Conservation (phyloP, 371 early-diverging fungal genomes). For the Homolaphlyctis polyrhiza region DNA sequence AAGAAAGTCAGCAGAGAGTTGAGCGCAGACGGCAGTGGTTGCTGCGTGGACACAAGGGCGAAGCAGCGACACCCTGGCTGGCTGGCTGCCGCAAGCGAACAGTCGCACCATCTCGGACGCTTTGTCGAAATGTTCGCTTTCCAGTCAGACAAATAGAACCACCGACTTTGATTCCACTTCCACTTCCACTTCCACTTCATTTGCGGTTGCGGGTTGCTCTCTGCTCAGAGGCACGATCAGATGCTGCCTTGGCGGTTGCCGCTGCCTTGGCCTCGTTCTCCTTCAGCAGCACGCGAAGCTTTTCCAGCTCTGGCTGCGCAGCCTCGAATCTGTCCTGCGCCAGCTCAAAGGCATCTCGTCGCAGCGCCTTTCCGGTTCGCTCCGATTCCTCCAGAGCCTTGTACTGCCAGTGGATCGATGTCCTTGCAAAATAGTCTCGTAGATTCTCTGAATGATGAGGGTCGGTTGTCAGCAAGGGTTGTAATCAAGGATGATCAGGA, state of each 20-base stretch:
- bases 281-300: conserved; percentile 8
- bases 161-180: too few relatives aligned
- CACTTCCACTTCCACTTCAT: too few relatives aligned
- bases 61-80: too few relatives aligned
- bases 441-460: background rate
- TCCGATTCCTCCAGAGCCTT: background rate
- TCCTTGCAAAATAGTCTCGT: background rate
- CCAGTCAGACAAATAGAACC: too few relatives aligned
- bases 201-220: background rate
- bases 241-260: conserved; percentile 1
- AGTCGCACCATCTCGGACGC: too few relatives aligned
- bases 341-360: conserved; percentile 13
- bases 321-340: conserved; percentile 6
- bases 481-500: background rate
- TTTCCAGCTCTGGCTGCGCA: conserved; percentile 9
- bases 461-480: background rate
- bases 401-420: conserved; percentile 12
- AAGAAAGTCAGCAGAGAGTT: too few relatives aligned
- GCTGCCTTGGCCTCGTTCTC: conserved; percentile 8
- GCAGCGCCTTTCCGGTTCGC: conserved; percentile 9
- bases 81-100: too few relatives aligned
- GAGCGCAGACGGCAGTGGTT: too few relatives aligned
- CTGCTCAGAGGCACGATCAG: conserved; percentile 3
- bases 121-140: too few relatives aligned
- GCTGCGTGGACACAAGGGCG: too few relatives aligned